Evolutionary conservation across 2,329 filamentous ascomycete species (phyloP).

Genomic region (Diaporthe citriasiana): DNA sequence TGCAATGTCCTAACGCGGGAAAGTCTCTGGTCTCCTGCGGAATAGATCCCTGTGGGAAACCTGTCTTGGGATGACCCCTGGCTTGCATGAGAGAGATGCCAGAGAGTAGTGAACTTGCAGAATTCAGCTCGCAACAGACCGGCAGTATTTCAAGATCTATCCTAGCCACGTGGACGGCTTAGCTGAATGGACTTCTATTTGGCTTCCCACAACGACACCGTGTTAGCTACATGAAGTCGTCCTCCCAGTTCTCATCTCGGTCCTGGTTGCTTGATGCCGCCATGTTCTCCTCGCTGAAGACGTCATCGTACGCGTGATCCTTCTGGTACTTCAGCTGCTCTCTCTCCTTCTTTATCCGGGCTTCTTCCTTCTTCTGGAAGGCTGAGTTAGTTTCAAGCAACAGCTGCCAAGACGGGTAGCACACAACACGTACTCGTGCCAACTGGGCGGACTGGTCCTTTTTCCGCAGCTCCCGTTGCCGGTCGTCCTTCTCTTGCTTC

Average conservation of each 20-base stretch:
- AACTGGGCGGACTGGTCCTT: conserved; percentile 75
- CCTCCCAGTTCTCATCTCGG: conserved; percentile 80
- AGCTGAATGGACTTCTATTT: not conserved
- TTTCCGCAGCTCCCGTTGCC: conserved; percentile 78
- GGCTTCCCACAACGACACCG: not conserved
- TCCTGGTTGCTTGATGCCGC: conserved; percentile 87
- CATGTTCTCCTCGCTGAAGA: conserved; percentile 88
- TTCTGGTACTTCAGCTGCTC: conserved; percentile 94
- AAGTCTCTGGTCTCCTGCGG: not conserved
- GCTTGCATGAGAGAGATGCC: not conserved
- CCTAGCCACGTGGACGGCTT: not conserved
- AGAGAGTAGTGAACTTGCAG: not conserved
- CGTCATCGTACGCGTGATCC: conserved; percentile 96
- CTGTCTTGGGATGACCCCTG: not conserved
- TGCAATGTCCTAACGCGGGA: not conserved
- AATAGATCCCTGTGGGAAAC: not conserved
- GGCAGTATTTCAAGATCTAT: not conserved
- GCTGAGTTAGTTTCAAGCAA: conserved; percentile 17
- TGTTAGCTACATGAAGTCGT: conserved; percentile 87
- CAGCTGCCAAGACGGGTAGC: not conserved
- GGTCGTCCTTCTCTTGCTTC: conserved; percentile 83
- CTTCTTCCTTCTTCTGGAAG: conserved; percentile 81
- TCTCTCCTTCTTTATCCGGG: conserved; percentile 79
- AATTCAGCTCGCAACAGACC: not conserved
- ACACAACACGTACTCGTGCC: conserved; percentile 67